These are phyloP conservation scores for Chrysoporthe austroafricana DNA, from an alignment of 2,329 filamentous ascomycete genomes.

Conservation along the genomic window DNA sequence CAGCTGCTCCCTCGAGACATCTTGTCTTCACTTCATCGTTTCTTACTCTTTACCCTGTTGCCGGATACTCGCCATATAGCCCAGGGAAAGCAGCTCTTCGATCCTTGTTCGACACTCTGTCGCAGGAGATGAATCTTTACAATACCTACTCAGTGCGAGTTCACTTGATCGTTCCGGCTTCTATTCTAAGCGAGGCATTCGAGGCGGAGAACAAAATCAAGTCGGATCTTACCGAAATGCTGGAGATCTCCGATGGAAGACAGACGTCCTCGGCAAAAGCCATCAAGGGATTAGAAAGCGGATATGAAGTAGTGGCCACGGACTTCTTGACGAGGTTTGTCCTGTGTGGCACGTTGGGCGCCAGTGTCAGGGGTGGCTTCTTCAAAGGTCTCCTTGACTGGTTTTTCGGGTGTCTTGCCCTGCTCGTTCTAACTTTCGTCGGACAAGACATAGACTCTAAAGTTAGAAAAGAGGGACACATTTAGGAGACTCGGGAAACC, in stretches of 20 bases:
- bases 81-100: conserved; percentile 71
- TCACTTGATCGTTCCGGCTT: conserved; percentile 69
- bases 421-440: conserved; percentile 43
- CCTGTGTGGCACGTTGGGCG: conserved; percentile 48
- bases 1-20: conserved; percentile 48
- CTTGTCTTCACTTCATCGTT: conserved; percentile 71
- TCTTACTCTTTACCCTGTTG: conserved; percentile 63
- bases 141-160: conserved; percentile 51
- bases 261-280: conserved; percentile 55
- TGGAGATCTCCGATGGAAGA: conserved; percentile 42
- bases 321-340: conserved; percentile 61
- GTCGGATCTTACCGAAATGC: conserved; percentile 42
- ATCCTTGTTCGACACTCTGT: conserved; percentile 65
- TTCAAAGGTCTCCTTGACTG: conserved; percentile 38
- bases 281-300: conserved; percentile 63
- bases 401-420: conserved; percentile 40
- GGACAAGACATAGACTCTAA: conserved; percentile 44
- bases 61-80: conserved; percentile 68
- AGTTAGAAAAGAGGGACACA: conserved; percentile 39
- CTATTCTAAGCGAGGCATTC: conserved; percentile 63
- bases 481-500: conserved; percentile 31
- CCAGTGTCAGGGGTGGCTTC: conserved; percentile 38
- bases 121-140: conserved; percentile 57
- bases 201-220: conserved; percentile 43
- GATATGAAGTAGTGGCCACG: conserved; percentile 66